phyloP scores from a whole-genome alignment of 768 basidiomycete species.

The Sporobolomyces roseus region DNA sequence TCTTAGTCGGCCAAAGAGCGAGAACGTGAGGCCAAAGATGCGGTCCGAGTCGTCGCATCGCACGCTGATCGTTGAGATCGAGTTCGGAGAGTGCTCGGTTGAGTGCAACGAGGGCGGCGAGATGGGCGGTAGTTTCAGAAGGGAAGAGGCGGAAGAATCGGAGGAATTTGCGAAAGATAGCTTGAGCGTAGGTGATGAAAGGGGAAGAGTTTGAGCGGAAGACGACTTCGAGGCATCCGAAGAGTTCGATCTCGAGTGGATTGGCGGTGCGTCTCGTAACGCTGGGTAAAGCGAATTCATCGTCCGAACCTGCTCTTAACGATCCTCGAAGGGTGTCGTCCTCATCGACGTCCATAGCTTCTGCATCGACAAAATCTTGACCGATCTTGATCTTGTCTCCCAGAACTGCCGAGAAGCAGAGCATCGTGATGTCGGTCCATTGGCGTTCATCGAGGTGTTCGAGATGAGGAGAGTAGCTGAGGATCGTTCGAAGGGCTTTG shows the following conservation, averaged over 20 bases:
- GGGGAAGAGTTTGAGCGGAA: conserved; percentile 61
- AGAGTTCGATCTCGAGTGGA: conserved; percentile 62
- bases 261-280: conserved; percentile 8
- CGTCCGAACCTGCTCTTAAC: neutral
- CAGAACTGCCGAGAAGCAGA: conserved; percentile 74
- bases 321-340: conserved; percentile 22
- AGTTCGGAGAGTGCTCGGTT: conserved; percentile 61
- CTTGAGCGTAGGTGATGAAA: conserved; percentile 54
- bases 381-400: conserved; percentile 53
- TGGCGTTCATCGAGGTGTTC: conserved; percentile 62
- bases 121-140: conserved; percentile 71
- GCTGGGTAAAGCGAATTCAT: conserved; percentile 3
- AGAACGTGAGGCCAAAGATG: conserved; percentile 64
- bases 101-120: conserved; percentile 66
- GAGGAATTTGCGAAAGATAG: conserved; percentile 60
- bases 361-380: conserved; percentile 38
- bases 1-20: conserved; percentile 73
- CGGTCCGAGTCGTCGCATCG: conserved; percentile 61
- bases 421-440: conserved; percentile 67
- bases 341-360: conserved; percentile 48
- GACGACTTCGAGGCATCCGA: conserved; percentile 61
- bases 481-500: conserved; percentile 66
- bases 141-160: conserved; percentile 66
- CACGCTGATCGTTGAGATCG: conserved; percentile 66
- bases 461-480: conserved; percentile 69